Conservation (phyloP, 495 filamentous ascomycete species). For the Penicillium parvum region DNA sequence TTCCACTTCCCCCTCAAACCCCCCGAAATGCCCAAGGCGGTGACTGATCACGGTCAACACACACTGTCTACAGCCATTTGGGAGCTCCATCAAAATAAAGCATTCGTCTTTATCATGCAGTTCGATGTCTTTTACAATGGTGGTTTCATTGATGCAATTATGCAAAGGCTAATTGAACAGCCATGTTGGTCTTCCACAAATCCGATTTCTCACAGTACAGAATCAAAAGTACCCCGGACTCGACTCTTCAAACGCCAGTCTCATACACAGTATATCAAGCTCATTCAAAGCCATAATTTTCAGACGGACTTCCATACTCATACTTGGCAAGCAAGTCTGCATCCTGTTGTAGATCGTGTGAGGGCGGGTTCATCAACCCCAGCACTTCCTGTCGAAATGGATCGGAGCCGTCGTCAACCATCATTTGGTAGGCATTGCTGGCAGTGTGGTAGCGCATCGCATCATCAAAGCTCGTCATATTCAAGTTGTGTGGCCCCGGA, state of each 20-base stretch:
- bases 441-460: conserved; percentile 38
- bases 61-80: too few species aligned
- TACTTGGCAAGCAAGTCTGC: conserved; percentile 41
- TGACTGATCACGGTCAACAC: conserved; percentile 19
- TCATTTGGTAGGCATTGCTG: conserved; percentile 41
- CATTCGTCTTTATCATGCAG: background rate
- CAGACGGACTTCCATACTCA: conserved; percentile 38
- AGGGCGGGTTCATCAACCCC: conserved; percentile 37
- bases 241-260: conserved; percentile 2
- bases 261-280: conserved; percentile 10
- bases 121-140: too few species aligned
- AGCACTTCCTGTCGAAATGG: conserved; percentile 38
- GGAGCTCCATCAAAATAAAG: too few species aligned
- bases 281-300: conserved; percentile 41
- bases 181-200: conserved; percentile 3
- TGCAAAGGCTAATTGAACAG: background rate
- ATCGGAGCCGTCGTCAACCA: conserved; percentile 43
- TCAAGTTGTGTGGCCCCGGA: conserved; percentile 27
- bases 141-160: conserved; percentile 3
- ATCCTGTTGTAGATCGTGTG: conserved; percentile 43
- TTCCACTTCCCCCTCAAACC: conserved; percentile 30
- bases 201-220: conserved; percentile 4
- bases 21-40: conserved; percentile 33
- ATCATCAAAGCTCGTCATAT: conserved; percentile 35
- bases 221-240: conserved; percentile 4